Conservation (phyloP, 371 early-diverging fungal genomes). For the Capniomyces stellatus region DNA sequence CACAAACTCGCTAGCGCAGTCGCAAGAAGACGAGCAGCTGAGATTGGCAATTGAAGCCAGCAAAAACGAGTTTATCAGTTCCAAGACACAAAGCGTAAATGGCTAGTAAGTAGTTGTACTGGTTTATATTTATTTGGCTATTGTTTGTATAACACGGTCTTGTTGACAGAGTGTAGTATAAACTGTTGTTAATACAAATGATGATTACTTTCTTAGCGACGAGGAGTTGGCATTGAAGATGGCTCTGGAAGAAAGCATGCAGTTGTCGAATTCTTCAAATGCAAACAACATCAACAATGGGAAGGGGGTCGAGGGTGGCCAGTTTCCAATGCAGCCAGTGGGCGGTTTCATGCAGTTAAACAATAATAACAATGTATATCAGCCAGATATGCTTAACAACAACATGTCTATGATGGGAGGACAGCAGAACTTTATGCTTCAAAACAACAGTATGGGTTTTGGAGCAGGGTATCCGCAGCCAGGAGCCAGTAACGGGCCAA, state of each 20-base stretch:
- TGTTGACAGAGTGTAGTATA: no score
- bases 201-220: not conserved
- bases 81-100: no score
- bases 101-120: not conserved
- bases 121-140: no score
- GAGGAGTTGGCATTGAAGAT: not conserved
- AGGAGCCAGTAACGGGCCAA: not conserved
- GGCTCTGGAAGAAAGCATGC: constrained; percentile 1
- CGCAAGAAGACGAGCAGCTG: not conserved
- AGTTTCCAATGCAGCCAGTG: no score
- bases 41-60: not conserved
- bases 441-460: no score
- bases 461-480: not conserved
- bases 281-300: no score
- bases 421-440: no score
- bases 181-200: no score
- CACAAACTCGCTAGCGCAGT: not conserved
- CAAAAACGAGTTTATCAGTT: not conserved
- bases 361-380: not conserved
- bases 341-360: no score
- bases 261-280: not conserved
- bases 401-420: no score
- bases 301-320: no score
- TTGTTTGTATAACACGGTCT: no score
- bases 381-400: not conserved